Conservation (phyloP, 2,329 filamentous ascomycete species). For the Aschersonia sp. region DNA sequence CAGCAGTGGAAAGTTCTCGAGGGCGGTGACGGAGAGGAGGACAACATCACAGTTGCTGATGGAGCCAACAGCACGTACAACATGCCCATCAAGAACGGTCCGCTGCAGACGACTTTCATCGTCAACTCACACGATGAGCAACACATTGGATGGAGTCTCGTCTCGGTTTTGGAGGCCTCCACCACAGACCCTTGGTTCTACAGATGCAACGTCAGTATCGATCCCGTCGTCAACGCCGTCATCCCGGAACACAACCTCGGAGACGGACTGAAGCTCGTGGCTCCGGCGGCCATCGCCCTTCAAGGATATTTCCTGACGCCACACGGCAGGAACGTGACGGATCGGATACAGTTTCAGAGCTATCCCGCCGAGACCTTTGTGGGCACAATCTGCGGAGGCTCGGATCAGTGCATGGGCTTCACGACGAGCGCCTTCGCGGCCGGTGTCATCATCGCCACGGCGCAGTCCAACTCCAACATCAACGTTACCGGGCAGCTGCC, state of each 20-base stretch:
- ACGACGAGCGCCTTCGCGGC: slow-evolving; percentile 20
- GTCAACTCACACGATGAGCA: slow-evolving; percentile 12
- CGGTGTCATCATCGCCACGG: slow-evolving; percentile 19
- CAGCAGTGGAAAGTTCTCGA: slow-evolving; percentile 13
- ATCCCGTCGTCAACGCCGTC: slow-evolving; percentile 17
- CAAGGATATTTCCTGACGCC: slow-evolving; percentile 19
- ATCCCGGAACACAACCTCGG: slow-evolving; percentile 21
- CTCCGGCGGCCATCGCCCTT: slow-evolving; percentile 23
- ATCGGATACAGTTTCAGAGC: slow-evolving; percentile 18
- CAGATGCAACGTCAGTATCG: slow-evolving; percentile 22
- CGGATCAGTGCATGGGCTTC: slow-evolving; percentile 17
- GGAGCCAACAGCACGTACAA: slow-evolving; percentile 9
- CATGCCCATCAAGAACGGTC: slow-evolving; percentile 14
- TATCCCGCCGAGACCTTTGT: slow-evolving; percentile 26
- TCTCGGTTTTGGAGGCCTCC: slow-evolving; percentile 24
- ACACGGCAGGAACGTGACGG: slow-evolving; percentile 9
- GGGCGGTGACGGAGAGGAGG: slow-evolving; percentile 15
- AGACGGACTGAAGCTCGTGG: slow-evolving; percentile 16
- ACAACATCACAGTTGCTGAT: slow-evolving; percentile 13
- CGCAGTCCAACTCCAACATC: slow-evolving; percentile 14
- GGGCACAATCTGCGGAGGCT: slow-evolving; percentile 18
- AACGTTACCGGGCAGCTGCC: slow-evolving; percentile 14
- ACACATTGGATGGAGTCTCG: slow-evolving; percentile 11
- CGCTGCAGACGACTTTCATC: slow-evolving; percentile 21
- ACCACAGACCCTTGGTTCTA: slow-evolving; percentile 23